Base-by-base conservation (phyloP, 1,139 yeast genomes). In the Suhomyces bolitotheri region DNA sequence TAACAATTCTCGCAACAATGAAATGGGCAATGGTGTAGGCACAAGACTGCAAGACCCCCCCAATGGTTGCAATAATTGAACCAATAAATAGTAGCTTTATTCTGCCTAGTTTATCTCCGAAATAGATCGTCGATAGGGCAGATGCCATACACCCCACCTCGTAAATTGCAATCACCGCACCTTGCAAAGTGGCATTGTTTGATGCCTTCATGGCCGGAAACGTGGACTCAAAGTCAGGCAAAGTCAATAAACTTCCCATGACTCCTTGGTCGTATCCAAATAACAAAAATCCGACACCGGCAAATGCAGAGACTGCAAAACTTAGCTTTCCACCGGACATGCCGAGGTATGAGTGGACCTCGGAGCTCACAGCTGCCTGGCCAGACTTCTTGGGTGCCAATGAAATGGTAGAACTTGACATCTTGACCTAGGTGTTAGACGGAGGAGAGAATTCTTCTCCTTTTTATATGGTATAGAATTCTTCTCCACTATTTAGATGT, bases 191-290 rank as follows among this genome's bases (percentile, higher is more conserved):
- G 2, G 68, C 52, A 37, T 64, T 48, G 7, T 56, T 51, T 17
- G 38, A 49, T 45, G 34, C 46, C 39, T 30, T 63, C 56, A 66
- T 60, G 22, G 54, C 49, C 0, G 74, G 72, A 50, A 73, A 67
- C 11, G 64, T 58, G 20, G 60, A 49, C 44, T 62, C 48, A 43
- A 73, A 73, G 3, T 63, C 47, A 3, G 55, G 55, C 29, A 71
- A 54, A 0, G 75, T 68, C 34, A 73, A 55, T 29, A 73, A 57
- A 16, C 68, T 57, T 25, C 76, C 75, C 68, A 72, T 66, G 20
- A 73, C 74, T 25, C 78, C 75, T 47, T 74, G 76, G 41, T 71
- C 75, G 45, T 71, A 71, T 9, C 80, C 79, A 34, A 64, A 65
- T 19, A 64, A 49, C 16, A 60, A 43, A 36, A 62, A 62, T 3